phyloP scores from a whole-genome alignment of 768 basidiomycete species.

The Lactarius vividus region DNA sequence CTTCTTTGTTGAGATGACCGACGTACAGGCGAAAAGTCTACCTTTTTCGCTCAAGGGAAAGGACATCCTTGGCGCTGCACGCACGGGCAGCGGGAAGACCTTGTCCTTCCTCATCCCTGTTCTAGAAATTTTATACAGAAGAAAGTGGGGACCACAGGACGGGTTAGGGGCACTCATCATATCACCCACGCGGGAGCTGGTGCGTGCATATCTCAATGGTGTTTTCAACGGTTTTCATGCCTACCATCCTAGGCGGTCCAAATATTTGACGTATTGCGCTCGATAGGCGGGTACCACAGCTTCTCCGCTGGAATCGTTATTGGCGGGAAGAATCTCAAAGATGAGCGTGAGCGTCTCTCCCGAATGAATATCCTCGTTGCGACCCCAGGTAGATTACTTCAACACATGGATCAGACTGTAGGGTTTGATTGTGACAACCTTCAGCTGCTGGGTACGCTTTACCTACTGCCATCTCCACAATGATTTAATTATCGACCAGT shows the following conservation, averaged over 20 bases:
- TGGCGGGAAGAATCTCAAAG: conserved; percentile 92
- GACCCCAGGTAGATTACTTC: conserved; percentile 90
- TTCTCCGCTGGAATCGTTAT: conserved; percentile 96
- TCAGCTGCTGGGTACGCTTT: conserved; percentile 76
- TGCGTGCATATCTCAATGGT: conserved; percentile 38
- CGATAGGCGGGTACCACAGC: conserved; percentile 84
- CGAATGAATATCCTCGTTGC: conserved; percentile 99
- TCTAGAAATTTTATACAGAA: conserved; percentile 60
- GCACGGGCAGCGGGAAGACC: conserved; percentile 74
- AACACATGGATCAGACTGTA: conserved; percentile 98
- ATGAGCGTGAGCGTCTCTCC: conserved; percentile 82
- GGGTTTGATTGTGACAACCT: conserved; percentile 90
- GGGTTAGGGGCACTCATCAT: conserved; percentile 88
- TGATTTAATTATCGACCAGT: conserved; percentile 45
- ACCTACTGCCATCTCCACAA: not conserved
- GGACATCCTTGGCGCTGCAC: conserved; percentile 67
- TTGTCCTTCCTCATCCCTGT: conserved; percentile 69
- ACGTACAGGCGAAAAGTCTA: conserved; percentile 63
- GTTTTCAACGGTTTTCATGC: conserved; percentile 10
- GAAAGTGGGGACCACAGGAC: conserved; percentile 70
- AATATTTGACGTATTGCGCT: conserved; percentile 95
- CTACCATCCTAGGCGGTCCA: conserved; percentile 73
- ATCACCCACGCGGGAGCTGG: conserved; percentile 90
- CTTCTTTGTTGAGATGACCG: conserved; percentile 84
- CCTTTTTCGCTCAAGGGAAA: conserved; percentile 59